A percentile compares a stretch with the other conserved stretches of the same genome.
Conservation (phyloP, 1,284 basidiomycete species). For the Cryptococcus hybrid region DNA sequence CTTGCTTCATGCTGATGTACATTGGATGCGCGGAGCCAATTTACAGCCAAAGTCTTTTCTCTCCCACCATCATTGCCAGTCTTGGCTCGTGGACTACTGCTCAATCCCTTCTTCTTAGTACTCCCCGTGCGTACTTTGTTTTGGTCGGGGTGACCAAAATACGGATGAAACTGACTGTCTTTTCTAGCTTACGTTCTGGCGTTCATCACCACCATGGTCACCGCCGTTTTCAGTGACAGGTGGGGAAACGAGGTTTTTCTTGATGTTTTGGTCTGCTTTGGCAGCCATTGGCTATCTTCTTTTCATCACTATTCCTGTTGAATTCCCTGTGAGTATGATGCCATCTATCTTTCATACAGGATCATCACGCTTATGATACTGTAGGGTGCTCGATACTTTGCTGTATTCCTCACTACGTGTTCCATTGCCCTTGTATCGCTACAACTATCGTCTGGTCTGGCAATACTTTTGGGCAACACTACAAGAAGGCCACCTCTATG, state of each 20-base stretch:
- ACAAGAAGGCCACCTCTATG: constrained; percentile 51
- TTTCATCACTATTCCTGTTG: constrained; percentile 41
- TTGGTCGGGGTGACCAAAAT: neutral
- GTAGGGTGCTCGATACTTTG: constrained; percentile 49
- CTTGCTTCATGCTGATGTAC: constrained; percentile 43
- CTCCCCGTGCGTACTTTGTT: constrained; percentile 38
- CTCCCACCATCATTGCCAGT: constrained; percentile 49
- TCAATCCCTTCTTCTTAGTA: constrained; percentile 49
- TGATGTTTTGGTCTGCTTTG: constrained; percentile 51
- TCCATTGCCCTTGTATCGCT: constrained; percentile 49
- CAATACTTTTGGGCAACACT: neutral
- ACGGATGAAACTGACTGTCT: too few species aligned
- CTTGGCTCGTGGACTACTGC: constrained; percentile 48
- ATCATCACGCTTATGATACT: too few species aligned
- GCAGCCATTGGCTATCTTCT: constrained; percentile 51
- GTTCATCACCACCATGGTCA: constrained; percentile 52
- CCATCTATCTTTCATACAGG: constrained; percentile 6
- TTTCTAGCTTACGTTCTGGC: constrained; percentile 51
- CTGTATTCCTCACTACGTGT: constrained; percentile 50
- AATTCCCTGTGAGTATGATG: too few species aligned
- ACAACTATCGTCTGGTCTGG: constrained; percentile 50
- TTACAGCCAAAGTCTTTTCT: constrained; percentile 50
- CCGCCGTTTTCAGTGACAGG: constrained; percentile 49
- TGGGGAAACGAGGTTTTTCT: constrained; percentile 47
- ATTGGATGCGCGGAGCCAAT: constrained; percentile 48